These are phyloP conservation scores for Prosopis cineraria DNA, from an alignment of 306 rosid genomes.

Conservation along the genomic window DNA sequence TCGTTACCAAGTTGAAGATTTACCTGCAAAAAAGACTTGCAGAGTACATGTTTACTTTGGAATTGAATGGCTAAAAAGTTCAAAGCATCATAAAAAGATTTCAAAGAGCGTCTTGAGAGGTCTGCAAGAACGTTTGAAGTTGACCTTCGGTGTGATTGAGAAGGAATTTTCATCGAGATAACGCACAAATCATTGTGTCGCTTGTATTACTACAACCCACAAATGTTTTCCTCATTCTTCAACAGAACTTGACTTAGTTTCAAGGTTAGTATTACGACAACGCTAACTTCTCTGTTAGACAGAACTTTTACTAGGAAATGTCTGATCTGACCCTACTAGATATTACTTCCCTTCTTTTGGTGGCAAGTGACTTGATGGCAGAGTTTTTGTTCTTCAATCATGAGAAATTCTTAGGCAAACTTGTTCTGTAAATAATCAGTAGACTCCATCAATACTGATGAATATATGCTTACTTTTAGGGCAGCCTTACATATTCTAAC, in stretches of 20 bases:
- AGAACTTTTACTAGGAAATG: background rate
- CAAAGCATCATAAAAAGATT: constrained; percentile 77
- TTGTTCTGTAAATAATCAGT: background rate
- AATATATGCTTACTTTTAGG: background rate
- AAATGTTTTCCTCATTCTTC: constrained; percentile 26
- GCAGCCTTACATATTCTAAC: background rate
- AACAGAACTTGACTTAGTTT: background rate
- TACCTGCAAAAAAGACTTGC: constrained; percentile 58
- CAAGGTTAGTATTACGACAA: background rate
- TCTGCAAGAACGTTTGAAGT: constrained; percentile 57
- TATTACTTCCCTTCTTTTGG: background rate
- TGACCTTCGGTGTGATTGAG: constrained; percentile 57
- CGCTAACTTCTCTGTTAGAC: background rate
- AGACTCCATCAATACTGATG: background rate
- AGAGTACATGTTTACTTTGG: constrained; percentile 69
- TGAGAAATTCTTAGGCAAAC: background rate
- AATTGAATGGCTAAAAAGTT: constrained; percentile 86
- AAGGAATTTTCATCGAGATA: constrained; percentile 59
- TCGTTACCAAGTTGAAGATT: constrained; percentile 78
- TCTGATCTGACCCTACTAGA: background rate
- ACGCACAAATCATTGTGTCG: constrained; percentile 29
- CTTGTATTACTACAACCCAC: constrained; percentile 10
- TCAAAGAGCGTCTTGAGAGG: constrained; percentile 71
- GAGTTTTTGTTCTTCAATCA: background rate
- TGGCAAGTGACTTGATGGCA: background rate